phyloP scores from a whole-genome alignment of 495 filamentous ascomycete species.

The Aspergillus indologenus region DNA sequence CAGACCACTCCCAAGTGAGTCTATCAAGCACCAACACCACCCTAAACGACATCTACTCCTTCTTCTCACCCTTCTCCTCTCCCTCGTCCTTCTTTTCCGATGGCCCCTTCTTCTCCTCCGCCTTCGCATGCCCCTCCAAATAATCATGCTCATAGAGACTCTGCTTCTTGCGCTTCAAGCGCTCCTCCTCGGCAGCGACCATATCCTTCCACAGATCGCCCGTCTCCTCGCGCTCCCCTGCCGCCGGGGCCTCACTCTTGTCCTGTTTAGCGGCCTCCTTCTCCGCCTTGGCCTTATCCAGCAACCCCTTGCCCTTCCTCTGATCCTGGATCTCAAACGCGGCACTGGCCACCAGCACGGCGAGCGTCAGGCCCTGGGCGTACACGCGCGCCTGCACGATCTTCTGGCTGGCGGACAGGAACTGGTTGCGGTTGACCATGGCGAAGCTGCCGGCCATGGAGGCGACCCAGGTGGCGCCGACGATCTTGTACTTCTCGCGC shows the following conservation, averaged over 20 bases:
- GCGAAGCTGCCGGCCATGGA: conserved; percentile 74
- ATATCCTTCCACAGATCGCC: conserved; percentile 91
- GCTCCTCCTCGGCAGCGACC: conserved; percentile 73
- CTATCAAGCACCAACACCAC: not conserved
- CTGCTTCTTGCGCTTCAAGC: conserved; percentile 57
- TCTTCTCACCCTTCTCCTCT: conserved; percentile 8
- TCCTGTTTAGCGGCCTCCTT: conserved; percentile 57
- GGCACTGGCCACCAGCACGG: conserved; percentile 81
- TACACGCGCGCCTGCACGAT: conserved; percentile 96
- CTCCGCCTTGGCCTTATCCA: conserved; percentile 52
- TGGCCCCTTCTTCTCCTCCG: conserved; percentile 15
- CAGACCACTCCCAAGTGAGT: not conserved
- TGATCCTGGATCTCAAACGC: conserved; percentile 88
- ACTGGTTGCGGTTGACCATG: conserved; percentile 74
- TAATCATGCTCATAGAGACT: conserved; percentile 34
- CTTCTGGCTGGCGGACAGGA: conserved; percentile 78
- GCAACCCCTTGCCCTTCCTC: conserved; percentile 61
- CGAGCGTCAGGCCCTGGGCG: conserved; percentile 91
- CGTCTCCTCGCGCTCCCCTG: conserved; percentile 52
- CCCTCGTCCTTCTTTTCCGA: conserved; percentile 17
- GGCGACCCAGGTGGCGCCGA: conserved; percentile 78
- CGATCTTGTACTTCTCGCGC: conserved; percentile 86
- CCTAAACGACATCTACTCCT: not conserved
- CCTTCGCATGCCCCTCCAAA: conserved; percentile 15
- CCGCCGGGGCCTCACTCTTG: conserved; percentile 69